These are phyloP conservation scores for Gossypium ekmanianum DNA, from an alignment of 345 rosid genomes.

Conservation along the genomic window DNA sequence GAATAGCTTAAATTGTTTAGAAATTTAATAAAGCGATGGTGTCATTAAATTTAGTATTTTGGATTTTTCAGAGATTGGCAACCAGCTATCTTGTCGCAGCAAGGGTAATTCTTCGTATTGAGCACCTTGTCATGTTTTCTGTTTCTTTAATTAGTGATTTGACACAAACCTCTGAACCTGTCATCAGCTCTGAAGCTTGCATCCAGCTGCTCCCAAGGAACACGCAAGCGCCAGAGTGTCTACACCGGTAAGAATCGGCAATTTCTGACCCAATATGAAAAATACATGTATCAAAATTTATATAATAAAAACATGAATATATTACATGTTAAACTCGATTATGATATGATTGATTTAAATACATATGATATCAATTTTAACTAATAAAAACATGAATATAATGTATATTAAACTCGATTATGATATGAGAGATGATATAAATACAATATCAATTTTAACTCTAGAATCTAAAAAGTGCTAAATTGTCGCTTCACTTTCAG, in stretches of 20 bases:
- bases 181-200: conserved; percentile 54
- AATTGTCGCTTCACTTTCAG: conserved; percentile 31
- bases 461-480: conserved; percentile 1
- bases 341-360: neutral
- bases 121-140: neutral
- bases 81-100: conserved; percentile 53
- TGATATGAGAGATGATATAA: neutral
- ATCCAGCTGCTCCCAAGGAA: conserved; percentile 60
- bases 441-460: neutral
- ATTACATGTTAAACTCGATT: no score
- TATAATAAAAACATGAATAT: neutral
- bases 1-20: neutral
- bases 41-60: neutral
- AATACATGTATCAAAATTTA: no score
- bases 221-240: conserved; percentile 35
- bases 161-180: neutral
- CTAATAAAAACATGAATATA: no score
- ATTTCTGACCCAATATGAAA: neutral
- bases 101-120: conserved; percentile 27
- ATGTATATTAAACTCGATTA: neutral
- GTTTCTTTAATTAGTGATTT: neutral
- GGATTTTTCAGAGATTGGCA: conserved; percentile 54
- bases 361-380: neutral
- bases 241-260: conserved; percentile 43
- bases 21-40: neutral